A percentile compares a stretch with the other conserved stretches of the same genome.
Conservation (phyloP, 768 basidiomycete genomes). For the Panus rudis region DNA sequence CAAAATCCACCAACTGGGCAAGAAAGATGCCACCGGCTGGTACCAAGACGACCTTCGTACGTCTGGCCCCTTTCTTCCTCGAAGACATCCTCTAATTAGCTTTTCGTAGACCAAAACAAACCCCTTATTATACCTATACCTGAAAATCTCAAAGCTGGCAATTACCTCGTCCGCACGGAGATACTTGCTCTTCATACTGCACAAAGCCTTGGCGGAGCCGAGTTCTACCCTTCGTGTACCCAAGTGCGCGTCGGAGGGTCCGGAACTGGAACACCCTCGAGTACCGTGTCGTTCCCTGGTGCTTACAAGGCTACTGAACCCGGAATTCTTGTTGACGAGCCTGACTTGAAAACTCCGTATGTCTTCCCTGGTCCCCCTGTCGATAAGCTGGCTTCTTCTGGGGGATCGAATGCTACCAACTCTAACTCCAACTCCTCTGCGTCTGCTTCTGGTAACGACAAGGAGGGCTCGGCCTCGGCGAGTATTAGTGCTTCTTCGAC, state of each 20-base stretch:
- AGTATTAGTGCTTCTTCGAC: neutral
- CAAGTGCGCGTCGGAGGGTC: conserved; percentile 43
- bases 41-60: conserved; percentile 23
- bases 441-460: no score
- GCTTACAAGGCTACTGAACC: conserved; percentile 64
- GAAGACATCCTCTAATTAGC: no score
- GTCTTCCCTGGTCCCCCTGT: conserved; percentile 12
- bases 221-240: conserved; percentile 70
- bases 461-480: no score
- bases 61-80: conserved; percentile 5
- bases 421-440: no score
- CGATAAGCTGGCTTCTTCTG: neutral
- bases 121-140: conserved; percentile 26
- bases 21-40: conserved; percentile 20
- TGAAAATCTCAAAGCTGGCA: conserved; percentile 49
- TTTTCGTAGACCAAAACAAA: conserved; percentile 18
- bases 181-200: conserved; percentile 69
- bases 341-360: conserved; percentile 5
- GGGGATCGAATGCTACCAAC: no score
- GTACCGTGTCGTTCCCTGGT: conserved; percentile 62
- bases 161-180: conserved; percentile 48
- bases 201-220: conserved; percentile 46
- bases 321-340: conserved; percentile 49
- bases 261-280: conserved; percentile 41
- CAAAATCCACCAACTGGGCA: conserved; percentile 39